Base-by-base conservation (phyloP, 768 basidiomycete species). In the Scleroderma bovista region DNA sequence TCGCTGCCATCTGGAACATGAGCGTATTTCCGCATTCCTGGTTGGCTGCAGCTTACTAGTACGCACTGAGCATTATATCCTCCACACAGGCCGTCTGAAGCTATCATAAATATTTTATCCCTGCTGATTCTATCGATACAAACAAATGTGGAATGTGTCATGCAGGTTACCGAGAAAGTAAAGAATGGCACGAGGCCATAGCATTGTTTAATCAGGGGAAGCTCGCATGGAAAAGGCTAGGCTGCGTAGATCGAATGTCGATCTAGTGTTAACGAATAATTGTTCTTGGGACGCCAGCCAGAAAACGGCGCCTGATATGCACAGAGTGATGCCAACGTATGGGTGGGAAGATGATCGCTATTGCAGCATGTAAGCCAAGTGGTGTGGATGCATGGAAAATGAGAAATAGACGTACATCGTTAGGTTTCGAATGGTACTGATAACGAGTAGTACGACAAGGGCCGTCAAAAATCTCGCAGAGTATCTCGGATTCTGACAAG, bases 391-490 rank as follows among this genome's bases (percentile, higher is more conserved):
- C 12, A 23, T 24, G 23, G 19, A 16, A 33, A 38, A 24, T 11
- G 24, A 47, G 11, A n/a, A 19, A 9, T 13, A 58, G 26, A 60
- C 58, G 13, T 49, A 53, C 64, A 57, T 55, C 47, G 16, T 51
- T 40, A 6, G 32, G 48, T 8, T 46, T 31, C 2, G 48, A 17
- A 43, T 53, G 48, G 11, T 58, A 56, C 51, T 22, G 54, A 29
- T 58, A 58, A 33, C 52, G 58, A 17, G 37, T 54, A 37, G 60
- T 54, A 24, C 69, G 65, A 6, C 77, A 75, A 16, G 77, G 77
- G 3, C 76, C 76, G 23, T 77, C 75, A 51, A 77, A 78, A 15
- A 74, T 46, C 55, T 70, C 62, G 23, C 65, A 58, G 20, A 71
- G 49, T 15, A 66, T 62, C 32, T 71, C 66, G 19, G 71, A 63